These are phyloP conservation scores for Atractiella rhizophila DNA, from an alignment of 768 basidiomycete genomes.

Conservation along the genomic window DNA sequence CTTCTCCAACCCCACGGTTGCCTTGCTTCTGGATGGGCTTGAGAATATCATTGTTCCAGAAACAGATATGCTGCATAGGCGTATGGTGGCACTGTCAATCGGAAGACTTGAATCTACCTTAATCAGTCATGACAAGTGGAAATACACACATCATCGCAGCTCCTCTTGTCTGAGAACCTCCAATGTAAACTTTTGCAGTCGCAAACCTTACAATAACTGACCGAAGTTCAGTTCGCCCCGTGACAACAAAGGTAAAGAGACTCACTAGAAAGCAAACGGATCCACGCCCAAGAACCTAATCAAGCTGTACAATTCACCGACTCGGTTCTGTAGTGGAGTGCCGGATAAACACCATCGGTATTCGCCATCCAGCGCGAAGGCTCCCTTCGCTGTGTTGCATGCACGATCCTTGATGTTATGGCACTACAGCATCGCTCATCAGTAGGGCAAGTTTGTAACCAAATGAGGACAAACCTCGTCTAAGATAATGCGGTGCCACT, in stretches of 20 bases:
- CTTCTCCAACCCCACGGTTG: conserved; percentile 44
- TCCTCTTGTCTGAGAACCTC: conserved; percentile 57
- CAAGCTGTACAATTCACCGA: conserved; percentile 86
- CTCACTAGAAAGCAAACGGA: conserved; percentile 22
- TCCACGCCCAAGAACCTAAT: conserved; percentile 58
- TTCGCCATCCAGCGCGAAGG: conserved; percentile 57
- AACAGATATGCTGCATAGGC: conserved; percentile 41
- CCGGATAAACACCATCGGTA: conserved; percentile 84
- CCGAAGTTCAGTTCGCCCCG: conserved; percentile 32
- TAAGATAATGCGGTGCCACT: conserved; percentile 33
- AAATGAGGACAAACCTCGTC: conserved; percentile 18
- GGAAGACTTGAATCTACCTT: neutral
- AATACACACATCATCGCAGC: conserved; percentile 36
- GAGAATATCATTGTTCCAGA: conserved; percentile 89
- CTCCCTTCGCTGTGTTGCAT: conserved; percentile 89
- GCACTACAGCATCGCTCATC: conserved; percentile 44
- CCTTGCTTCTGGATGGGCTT: conserved; percentile 73
- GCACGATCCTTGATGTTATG: conserved; percentile 92
- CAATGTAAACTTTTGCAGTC: conserved; percentile 88
- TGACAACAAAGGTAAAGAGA: neutral
- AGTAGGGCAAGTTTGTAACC: neutral
- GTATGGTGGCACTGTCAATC: conserved; percentile 21
- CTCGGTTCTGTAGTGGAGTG: conserved; percentile 86
- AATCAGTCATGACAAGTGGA: too few species aligned
- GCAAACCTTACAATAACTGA: conserved; percentile 80